Evolutionary conservation across 2,329 filamentous ascomycete genomes (phyloP), one percentile per base, ranked within the genome.

Genomic region (Sclerotinia sclerotiorum): DNA sequence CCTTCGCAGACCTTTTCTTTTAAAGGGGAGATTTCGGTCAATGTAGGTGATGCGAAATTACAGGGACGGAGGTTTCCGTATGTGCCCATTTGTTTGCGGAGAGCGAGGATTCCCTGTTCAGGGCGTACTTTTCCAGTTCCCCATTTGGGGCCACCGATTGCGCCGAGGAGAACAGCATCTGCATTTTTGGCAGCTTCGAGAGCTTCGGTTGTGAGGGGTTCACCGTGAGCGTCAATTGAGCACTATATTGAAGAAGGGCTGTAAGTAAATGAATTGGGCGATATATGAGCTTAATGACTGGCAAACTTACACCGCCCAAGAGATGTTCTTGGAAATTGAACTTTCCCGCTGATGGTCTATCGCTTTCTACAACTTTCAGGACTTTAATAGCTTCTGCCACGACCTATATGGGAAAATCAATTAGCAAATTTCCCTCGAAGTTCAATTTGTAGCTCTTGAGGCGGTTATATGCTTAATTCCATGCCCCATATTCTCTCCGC

Each of bases 91-190:
- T 97, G 92, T 82, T 96, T 97, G 82, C 94, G 93, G 66, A 98
- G 91, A 74, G 84, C 87, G 71, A 98, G 89, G 76, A 98, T 88
- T 70, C 94, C 94, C 82, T 97, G 92, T 80, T 98, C 94, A 1
- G 94, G 94, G 56, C 94, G 92, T 72, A 97, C 90, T 69, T 88
- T 82, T 73, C 92, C 92, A 44, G 93, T 95, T 70, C 94, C 94
- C 93, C 94, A 98, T 92, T 97, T 80, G 19, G 95, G 94, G n/a
- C 94, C 94, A 74, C 94, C 94, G 77, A 98, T 96, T 74, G 94
- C 93, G 74, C 94, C 94, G 67, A 98, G 88, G 69, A 98, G 88
- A 70, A 98, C 90, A 51, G 94, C 94, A 80, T 97, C 91, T 72
- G 94, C 93, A 64, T 85, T 83, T 80, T 96, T 94, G 73, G 93